Conservation (phyloP, 129 eudicot species). For the Artemisia tridentata region DNA sequence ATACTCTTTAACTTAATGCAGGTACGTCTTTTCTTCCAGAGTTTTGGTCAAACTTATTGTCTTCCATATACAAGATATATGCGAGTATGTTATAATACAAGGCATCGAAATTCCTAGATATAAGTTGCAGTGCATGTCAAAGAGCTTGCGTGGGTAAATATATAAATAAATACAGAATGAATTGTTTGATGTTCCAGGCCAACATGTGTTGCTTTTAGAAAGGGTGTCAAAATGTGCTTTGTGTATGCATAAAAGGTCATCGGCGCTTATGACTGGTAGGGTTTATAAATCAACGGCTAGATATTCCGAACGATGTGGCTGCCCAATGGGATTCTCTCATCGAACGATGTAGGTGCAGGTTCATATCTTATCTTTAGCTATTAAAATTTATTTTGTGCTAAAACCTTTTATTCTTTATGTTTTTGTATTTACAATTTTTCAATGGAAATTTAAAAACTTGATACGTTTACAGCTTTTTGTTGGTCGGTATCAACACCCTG, state of each 20-base stretch:
- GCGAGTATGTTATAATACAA: neutral
- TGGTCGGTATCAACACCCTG: too few species aligned
- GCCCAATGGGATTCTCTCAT: conserved; percentile 78
- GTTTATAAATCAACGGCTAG: conserved; percentile 83
- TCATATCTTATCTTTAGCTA: conserved; percentile 11
- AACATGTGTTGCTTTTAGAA: neutral
- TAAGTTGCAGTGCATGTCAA: too few species aligned
- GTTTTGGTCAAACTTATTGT: neutral
- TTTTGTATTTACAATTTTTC: too few species aligned
- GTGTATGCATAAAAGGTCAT: conserved; percentile 52
- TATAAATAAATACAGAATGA: neutral
- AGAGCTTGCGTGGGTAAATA: too few species aligned
- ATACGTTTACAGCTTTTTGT: too few species aligned
- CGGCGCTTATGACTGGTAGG: conserved; percentile 69
- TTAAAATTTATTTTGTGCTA: neutral
- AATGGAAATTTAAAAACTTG: too few species aligned
- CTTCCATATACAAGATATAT: neutral
- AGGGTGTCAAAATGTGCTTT: neutral
- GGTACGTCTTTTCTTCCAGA: conserved; percentile 40
- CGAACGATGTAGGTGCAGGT: conserved; percentile 89
- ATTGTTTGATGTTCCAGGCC: conserved; percentile 22
- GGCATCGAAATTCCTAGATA: too few species aligned
- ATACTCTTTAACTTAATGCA: conserved; percentile 90
- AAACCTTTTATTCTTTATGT: neutral
- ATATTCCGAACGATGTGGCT: conserved; percentile 75